A percentile compares a stretch with the other conserved stretches of the same genome.
Conservation (phyloP, 768 basidiomycete genomes). For the Mycena filopes region DNA sequence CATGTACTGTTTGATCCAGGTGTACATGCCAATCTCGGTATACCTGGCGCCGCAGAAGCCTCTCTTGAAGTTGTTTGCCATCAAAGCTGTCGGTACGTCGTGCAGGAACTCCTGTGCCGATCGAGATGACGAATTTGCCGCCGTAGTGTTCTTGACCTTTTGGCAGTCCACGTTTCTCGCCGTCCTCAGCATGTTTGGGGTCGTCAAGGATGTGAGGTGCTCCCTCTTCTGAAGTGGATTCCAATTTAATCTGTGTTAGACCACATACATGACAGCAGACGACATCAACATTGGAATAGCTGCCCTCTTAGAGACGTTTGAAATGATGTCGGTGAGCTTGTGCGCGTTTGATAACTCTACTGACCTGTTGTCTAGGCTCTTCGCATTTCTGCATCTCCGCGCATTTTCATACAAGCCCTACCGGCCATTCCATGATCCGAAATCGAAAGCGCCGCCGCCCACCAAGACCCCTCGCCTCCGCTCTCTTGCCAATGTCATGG, state of each 20-base stretch:
- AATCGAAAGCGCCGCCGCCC: conserved; percentile 44
- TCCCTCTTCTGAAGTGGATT: background rate
- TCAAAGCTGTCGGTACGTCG: conserved; percentile 75
- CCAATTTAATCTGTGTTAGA: conserved; percentile 46
- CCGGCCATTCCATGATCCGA: conserved; percentile 43
- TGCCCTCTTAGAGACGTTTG: conserved; percentile 75
- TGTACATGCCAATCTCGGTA: conserved; percentile 67
- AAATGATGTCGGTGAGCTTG: conserved; percentile 70
- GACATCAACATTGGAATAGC: conserved; percentile 78
- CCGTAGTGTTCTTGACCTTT: conserved; percentile 75
- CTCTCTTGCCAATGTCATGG: conserved; percentile 71
- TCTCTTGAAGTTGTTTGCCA: conserved; percentile 72
- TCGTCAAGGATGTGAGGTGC: conserved; percentile 69
- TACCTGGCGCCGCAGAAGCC: conserved; percentile 70
- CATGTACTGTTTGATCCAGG: conserved; percentile 82
- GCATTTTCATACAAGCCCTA: conserved; percentile 81
- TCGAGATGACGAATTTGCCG: background rate
- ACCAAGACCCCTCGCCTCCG: conserved; percentile 62
- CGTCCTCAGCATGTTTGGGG: conserved; percentile 62
- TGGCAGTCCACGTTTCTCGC: conserved; percentile 78
- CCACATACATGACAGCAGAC: conserved; percentile 75
- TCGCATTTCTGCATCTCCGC: conserved; percentile 75
- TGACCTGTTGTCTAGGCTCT: conserved; percentile 52
- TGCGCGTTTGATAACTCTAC: conserved; percentile 13
- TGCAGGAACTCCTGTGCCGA: background rate